phyloP scores from a whole-genome alignment of 805 yeast genomes.

The Starmera amethionina region DNA sequence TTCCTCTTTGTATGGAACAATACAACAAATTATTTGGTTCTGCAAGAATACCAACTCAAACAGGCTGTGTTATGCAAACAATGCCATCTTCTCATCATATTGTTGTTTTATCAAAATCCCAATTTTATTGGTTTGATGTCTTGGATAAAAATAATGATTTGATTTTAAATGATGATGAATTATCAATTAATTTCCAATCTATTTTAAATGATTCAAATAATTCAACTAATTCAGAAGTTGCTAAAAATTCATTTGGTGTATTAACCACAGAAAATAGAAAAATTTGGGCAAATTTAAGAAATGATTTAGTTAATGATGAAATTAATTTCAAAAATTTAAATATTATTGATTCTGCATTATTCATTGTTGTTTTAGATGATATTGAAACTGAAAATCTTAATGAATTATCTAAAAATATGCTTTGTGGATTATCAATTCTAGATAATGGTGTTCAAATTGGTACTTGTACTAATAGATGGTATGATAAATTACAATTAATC shows the following conservation, averaged over 20 bases:
- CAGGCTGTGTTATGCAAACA: conserved; percentile 80
- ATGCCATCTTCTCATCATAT: conserved; percentile 71
- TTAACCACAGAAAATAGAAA: conserved; percentile 85
- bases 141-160: conserved; percentile 64
- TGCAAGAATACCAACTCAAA: conserved; percentile 72
- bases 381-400: conserved; percentile 48
- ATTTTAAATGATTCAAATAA: conserved; percentile 62
- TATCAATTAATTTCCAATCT: conserved; percentile 63
- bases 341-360: conserved; percentile 73
- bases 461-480: conserved; percentile 92
- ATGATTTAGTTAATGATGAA: conserved; percentile 33
- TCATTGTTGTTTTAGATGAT: conserved; percentile 78
- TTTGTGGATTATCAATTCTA: conserved; percentile 74
- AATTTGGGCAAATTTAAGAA: conserved; percentile 75
- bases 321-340: conserved; percentile 62
- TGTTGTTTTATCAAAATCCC: conserved; percentile 74
- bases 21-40: conserved; percentile 82
- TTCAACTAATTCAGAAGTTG: conserved; percentile 47
- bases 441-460: conserved; percentile 88
- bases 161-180: conserved; percentile 63
- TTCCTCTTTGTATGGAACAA: conserved; percentile 84
- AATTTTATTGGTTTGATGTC: conserved; percentile 93
- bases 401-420: conserved; percentile 71
- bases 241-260: conserved; percentile 81
- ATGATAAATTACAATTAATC: conserved; percentile 82